Conservation (phyloP, 805 yeast genomes). For the Kuraishia cidri region DNA sequence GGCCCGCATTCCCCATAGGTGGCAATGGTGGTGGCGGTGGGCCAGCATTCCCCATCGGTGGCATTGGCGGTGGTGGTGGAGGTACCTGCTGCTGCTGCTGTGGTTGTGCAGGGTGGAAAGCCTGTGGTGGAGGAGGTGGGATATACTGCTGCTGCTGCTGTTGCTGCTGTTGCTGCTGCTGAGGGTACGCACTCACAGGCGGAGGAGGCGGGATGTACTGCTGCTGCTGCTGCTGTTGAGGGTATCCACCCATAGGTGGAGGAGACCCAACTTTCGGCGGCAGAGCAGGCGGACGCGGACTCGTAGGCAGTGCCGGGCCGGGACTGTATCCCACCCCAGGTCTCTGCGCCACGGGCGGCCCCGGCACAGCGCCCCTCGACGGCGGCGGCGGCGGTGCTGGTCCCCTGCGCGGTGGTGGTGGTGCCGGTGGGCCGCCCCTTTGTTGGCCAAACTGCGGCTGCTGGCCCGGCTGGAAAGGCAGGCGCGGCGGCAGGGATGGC, state of each 20-base stretch:
- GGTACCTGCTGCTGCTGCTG: conserved; percentile 9
- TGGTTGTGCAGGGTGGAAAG: too few species aligned
- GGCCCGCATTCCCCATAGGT: conserved; percentile 18
- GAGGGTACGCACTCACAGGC: conserved; percentile 9
- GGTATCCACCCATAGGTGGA: too few species aligned
- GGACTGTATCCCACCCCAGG: background rate
- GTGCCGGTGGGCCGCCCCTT: conserved; percentile 5
- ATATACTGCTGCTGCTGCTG: conserved; percentile 2
- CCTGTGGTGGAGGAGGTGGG: conserved; percentile 17
- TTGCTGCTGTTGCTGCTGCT: conserved; percentile 1
- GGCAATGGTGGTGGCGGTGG: conserved; percentile 11
- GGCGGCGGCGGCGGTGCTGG: conserved; percentile 9
- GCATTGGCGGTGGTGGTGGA: conserved; percentile 5
- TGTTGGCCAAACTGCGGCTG: too few species aligned
- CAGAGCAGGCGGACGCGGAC: conserved; percentile 1
- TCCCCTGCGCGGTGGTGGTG: conserved; percentile 7
- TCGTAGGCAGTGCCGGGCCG: background rate
- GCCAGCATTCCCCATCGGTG: conserved; percentile 8
- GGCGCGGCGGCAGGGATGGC: conserved; percentile 7
- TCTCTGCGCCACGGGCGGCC: conserved; percentile 4
- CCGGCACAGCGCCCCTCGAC: conserved; percentile 5
- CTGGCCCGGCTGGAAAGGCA: conserved; percentile 7
- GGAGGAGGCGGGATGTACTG: conserved; percentile 7
- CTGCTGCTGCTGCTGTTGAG: conserved; percentile 2
- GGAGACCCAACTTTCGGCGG: too few species aligned